Evolutionary conservation across 768 basidiomycete genomes (phyloP), one percentile per base, ranked within the genome.

Genomic region (Calocybe indica): DNA sequence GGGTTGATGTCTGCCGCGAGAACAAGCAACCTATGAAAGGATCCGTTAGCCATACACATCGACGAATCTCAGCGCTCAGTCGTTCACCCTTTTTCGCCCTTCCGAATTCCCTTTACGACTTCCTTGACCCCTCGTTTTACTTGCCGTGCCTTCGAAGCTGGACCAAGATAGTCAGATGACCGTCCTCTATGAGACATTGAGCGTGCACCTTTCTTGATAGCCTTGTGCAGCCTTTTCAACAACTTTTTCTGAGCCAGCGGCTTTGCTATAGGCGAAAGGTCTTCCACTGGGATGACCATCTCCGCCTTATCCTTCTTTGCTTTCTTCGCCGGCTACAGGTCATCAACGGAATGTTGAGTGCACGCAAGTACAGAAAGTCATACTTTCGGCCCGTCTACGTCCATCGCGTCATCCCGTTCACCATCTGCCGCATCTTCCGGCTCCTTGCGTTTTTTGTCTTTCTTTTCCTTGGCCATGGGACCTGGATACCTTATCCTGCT

Each of bases 91-190:
- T 89, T 92, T 65, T 98, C 95, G 49, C 94, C 94, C 63, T 99
- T 99, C 46, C 94, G 79, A 37, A 99, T 87, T 3, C 92, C 92
- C 67, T 99, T 99, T 38, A 96, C 92, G 32, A 99, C 91, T 67
- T 99, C 96, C 68, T 98, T 98, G 41, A 99, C 95, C 36, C 96
- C 96, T 39, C 96, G 82, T 72, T 96, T 97, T 31, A 98, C 86
- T 66, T 96, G 93, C 50, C 95, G 82, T 36, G 83, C 83, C 65
- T 95, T 96, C 22, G 94, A 93, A 12, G 96, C 92, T 95, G 58
- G 28, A 41, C 38, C 14, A 14, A 39, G 37, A 29, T 38, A 29
- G 42, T 43, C 1, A 40, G 28, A 14, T 11, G 15, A 34, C 30
- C 33, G 33, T n/a, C 45, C 33, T 30, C 31, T 32, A 10, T 10